These are phyloP conservation scores for Hypoxylon sp. DNA, from an alignment of 2,329 filamentous ascomycete species.

Conservation along the genomic window DNA sequence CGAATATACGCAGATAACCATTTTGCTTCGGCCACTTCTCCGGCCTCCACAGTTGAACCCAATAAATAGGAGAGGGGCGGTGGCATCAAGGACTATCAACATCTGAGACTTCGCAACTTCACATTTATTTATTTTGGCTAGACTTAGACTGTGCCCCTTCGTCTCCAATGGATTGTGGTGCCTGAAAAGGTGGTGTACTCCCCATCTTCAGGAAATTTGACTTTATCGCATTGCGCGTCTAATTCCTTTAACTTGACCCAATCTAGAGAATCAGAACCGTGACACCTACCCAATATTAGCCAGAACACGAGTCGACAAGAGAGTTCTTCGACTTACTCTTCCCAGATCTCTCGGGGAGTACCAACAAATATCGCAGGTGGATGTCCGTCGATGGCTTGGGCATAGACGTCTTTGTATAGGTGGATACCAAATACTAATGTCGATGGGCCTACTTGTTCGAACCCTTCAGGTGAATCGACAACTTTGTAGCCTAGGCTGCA, in stretches of 20 bases:
- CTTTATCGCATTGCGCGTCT: constrained; percentile 53
- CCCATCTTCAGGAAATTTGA: constrained; percentile 58
- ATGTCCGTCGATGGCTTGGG: constrained; percentile 62
- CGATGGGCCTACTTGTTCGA: constrained; percentile 62
- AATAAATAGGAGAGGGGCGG: neutral
- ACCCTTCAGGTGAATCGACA: constrained; percentile 67
- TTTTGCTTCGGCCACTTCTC: neutral
- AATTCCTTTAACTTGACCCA: constrained; percentile 56
- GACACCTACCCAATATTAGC: constrained; percentile 32
- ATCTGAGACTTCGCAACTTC: neutral
- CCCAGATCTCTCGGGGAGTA: constrained; percentile 67
- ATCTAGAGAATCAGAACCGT: constrained; percentile 41
- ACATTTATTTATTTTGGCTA: neutral
- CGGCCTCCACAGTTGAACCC: neutral
- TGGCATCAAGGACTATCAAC: neutral
- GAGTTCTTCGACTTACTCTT: constrained; percentile 59
- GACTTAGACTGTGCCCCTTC: neutral
- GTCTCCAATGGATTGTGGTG: constrained; percentile 60
- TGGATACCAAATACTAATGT: constrained; percentile 76
- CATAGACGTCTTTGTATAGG: constrained; percentile 69
- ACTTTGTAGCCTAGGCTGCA: constrained; percentile 67
- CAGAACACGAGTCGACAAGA: neutral
- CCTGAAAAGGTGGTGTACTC: constrained; percentile 59
- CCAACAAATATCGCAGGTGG: constrained; percentile 72
- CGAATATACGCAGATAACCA: neutral